A percentile compares a stretch with the other conserved stretches of the same genome.
Conservation (phyloP, 176 grass and related monocot genomes). For the Paspalum vaginatum region DNA sequence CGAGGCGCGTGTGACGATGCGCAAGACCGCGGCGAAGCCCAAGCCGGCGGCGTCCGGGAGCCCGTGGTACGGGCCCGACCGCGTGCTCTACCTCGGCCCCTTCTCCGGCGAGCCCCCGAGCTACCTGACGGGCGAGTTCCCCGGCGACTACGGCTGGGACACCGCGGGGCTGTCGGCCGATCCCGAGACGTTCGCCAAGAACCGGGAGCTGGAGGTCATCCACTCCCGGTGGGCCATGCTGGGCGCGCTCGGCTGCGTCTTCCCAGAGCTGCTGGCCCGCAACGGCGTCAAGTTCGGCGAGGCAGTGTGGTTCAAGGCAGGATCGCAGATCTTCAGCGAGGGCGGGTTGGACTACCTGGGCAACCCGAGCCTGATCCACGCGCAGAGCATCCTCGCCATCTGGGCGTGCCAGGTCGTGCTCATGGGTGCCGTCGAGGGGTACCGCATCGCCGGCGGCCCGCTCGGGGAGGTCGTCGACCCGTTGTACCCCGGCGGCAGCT, state of each 20-base stretch:
- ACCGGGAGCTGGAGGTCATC: constrained; percentile 86
- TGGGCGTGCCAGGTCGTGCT: constrained; percentile 85
- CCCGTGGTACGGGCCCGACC: constrained; percentile 87
- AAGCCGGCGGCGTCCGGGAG: constrained; percentile 57
- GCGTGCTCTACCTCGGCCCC: constrained; percentile 81
- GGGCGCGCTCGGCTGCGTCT: constrained; percentile 85
- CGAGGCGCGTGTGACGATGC: constrained; percentile 66
- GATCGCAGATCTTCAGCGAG: constrained; percentile 86
- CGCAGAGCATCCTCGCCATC: constrained; percentile 90
- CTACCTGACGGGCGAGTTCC: constrained; percentile 91
- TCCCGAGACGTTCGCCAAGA: constrained; percentile 93
- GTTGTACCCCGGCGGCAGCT: constrained; percentile 86
- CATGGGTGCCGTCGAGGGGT: constrained; percentile 95
- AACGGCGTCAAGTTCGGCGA: constrained; percentile 88
- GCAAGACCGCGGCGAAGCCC: constrained; percentile 50
- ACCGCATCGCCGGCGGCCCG: constrained; percentile 80
- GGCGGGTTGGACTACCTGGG: constrained; percentile 91
- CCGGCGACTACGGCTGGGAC: constrained; percentile 94
- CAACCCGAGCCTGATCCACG: constrained; percentile 88
- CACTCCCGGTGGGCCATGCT: constrained; percentile 93
- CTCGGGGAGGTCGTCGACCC: constrained; percentile 87
- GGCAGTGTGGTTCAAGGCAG: constrained; percentile 96
- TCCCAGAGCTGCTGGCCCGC: constrained; percentile 84
- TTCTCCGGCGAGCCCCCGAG: constrained; percentile 77
- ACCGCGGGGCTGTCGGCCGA: constrained; percentile 74